Conservation (phyloP, 2,329 filamentous ascomycete species). For the Neoarthrinium moseri region DNA sequence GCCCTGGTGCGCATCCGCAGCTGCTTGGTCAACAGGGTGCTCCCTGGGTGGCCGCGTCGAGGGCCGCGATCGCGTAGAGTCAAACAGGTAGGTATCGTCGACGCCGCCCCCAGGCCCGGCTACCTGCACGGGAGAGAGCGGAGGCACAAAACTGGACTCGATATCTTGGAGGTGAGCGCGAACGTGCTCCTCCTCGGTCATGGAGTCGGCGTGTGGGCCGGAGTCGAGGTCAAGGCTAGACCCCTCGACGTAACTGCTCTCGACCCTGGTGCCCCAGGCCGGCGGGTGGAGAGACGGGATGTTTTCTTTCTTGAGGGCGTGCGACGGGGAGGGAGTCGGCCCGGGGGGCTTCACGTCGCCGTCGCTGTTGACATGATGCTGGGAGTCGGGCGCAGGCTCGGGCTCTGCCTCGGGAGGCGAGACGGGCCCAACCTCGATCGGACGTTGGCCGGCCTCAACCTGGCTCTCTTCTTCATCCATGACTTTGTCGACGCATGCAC, state of each 20-base stretch:
- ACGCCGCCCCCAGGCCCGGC: conserved; percentile 42
- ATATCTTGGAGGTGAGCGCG: conserved; percentile 60
- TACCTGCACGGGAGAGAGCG: conserved; percentile 53
- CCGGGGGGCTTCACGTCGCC: too few species aligned
- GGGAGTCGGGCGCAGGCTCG: too few species aligned
- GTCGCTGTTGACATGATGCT: too few species aligned
- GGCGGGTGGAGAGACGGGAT: neutral
- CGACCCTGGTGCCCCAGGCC: conserved; percentile 1
- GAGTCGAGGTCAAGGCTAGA: conserved; percentile 21
- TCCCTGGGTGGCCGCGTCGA: too few species aligned
- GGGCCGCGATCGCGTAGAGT: too few species aligned
- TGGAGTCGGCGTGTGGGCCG: conserved; percentile 43
- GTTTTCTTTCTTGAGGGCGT: conserved; percentile 3
- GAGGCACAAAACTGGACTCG: conserved; percentile 64
- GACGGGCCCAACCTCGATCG: too few species aligned
- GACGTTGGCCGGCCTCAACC: neutral
- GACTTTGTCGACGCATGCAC: neutral
- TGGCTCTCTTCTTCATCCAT: conserved; percentile 10
- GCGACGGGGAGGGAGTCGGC: neutral
- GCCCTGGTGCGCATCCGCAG: neutral
- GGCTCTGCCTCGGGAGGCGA: too few species aligned
- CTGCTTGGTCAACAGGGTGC: too few species aligned
- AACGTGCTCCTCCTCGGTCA: conserved; percentile 50
- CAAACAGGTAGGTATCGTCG: conserved; percentile 62
- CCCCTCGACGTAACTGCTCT: conserved; percentile 28